These are phyloP conservation scores for Rhizopus microsporus DNA, from an alignment of 371 early-diverging fungal species.

Conservation along the genomic window DNA sequence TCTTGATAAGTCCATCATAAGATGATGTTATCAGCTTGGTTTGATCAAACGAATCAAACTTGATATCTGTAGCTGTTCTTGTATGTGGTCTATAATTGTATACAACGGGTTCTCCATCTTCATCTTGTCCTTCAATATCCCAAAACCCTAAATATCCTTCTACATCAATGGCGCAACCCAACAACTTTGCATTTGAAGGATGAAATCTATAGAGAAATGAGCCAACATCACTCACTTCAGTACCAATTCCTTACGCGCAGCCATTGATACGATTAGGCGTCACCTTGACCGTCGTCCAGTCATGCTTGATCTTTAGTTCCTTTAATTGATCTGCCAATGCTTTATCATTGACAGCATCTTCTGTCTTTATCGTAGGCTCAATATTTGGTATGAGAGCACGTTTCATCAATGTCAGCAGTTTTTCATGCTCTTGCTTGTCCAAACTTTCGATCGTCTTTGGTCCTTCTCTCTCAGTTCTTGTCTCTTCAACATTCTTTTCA, in stretches of 20 bases:
- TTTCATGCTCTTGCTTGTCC: slow-evolving; percentile 25
- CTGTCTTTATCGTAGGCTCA: slow-evolving; percentile 12
- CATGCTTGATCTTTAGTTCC: slow-evolving; percentile 40
- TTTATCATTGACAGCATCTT: slow-evolving; percentile 17
- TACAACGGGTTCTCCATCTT: slow-evolving; percentile 50
- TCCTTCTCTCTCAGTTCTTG: slow-evolving; percentile 6
- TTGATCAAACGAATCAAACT: slow-evolving; percentile 52
- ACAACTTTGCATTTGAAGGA: slow-evolving; percentile 57
- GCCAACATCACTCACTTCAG: neutral
- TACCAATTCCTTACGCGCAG: slow-evolving; percentile 28
- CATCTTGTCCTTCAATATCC: slow-evolving; percentile 60
- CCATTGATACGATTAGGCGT: slow-evolving; percentile 57
- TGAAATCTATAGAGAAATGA: slow-evolving; percentile 51
- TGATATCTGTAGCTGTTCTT: slow-evolving; percentile 54
- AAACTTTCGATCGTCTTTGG: slow-evolving; percentile 27
- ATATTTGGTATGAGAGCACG: slow-evolving; percentile 24
- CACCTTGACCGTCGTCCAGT: slow-evolving; percentile 61
- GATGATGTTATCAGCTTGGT: slow-evolving; percentile 60
- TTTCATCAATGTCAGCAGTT: slow-evolving; percentile 26
- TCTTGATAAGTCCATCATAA: slow-evolving; percentile 67
- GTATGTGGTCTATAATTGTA: slow-evolving; percentile 64
- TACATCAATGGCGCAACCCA: slow-evolving; percentile 65
- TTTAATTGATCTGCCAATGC: slow-evolving; percentile 10
- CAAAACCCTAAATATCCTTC: slow-evolving; percentile 69
- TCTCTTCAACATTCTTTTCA: neutral